A percentile compares a stretch with the other conserved stretches of the same genome.
Conservation (phyloP, 2,329 filamentous ascomycete genomes). For the Hypoxylon sp. region DNA sequence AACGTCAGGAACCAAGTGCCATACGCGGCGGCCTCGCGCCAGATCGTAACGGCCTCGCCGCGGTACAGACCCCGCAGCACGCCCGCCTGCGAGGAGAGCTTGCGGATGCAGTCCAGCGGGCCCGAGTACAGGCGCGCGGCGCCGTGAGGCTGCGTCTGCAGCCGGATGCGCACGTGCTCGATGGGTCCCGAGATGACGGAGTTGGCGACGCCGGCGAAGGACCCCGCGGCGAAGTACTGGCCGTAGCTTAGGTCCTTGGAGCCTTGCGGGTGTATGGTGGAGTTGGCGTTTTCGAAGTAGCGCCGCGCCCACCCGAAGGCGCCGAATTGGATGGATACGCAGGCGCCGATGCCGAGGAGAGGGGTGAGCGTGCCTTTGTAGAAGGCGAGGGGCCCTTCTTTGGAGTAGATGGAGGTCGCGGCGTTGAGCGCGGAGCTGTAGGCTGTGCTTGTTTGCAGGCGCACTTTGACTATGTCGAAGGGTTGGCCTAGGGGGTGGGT, state of each 20-base stretch:
- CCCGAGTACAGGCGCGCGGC: constrained; percentile 82
- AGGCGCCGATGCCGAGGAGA: constrained; percentile 94
- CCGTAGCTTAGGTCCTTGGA: constrained; percentile 75
- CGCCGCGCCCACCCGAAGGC: constrained; percentile 95
- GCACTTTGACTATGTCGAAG: constrained; percentile 96
- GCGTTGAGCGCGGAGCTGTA: constrained; percentile 86
- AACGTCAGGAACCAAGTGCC: constrained; percentile 96
- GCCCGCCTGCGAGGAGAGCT: constrained; percentile 75
- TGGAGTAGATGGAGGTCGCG: constrained; percentile 85
- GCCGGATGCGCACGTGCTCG: constrained; percentile 94
- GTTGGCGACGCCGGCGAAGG: constrained; percentile 94
- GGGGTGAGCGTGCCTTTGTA: constrained; percentile 97
- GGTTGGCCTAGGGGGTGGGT: constrained; percentile 68
- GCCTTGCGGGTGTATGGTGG: constrained; percentile 67
- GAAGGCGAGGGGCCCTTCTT: constrained; percentile 91
- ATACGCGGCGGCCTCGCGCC: constrained; percentile 94
- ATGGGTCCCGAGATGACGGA: constrained; percentile 90
- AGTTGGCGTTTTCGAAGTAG: constrained; percentile 83
- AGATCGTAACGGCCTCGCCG: constrained; percentile 86
- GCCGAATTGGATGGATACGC: constrained; percentile 98
- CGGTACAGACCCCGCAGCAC: constrained; percentile 84
- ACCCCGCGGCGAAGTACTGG: constrained; percentile 92
- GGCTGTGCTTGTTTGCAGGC: constrained; percentile 88
- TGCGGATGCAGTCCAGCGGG: constrained; percentile 90
- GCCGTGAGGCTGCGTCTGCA: constrained; percentile 97